Evolutionary conservation across 2,329 filamentous ascomycete species (phyloP), one percentile per base, ranked within the genome.

Genomic region (Calonectria montana): DNA sequence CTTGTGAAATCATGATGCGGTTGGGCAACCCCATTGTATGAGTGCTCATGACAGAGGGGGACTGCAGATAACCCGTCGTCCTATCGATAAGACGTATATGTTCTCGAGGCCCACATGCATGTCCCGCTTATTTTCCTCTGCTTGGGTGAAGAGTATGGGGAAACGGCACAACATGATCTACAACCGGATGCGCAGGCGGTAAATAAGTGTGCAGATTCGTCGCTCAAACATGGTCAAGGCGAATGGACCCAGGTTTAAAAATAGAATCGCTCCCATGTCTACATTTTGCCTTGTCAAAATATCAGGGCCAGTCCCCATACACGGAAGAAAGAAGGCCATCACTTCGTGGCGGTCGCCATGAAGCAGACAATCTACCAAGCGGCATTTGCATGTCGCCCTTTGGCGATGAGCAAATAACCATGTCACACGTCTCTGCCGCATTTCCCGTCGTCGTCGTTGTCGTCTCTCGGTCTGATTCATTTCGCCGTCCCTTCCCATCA

Each of bases 21-120:
- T 12, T 59, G 16, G 39, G 25, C 37, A 25, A 13, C 21, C 18
- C 21, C 31, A 47, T 18, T 13, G 53, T 21, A n/a, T 59, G 31
- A 35, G 13, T 59, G 13, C 53, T 59, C 53, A 59, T 59, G 53
- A 39, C 23, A 27, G 29, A 35, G 29, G 31, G 31, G 53, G 31
- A 39, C 31, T 25, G 31, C 53, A 39, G 62, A 65, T 65, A 65
- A 41, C 62, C 9, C 31, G 31, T 35, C 31, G 31, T 35, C 31
- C 31, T 53, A 65, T 65, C 62, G 62, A 65, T 65, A 65, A 65
- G 62, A 25, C 23, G n/a, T 37, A n/a, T n/a, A n/a, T n/a, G n/a
- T 31, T 43, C 7, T n/a, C 10, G 23, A 13, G 62, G 62, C 62
- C 43, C 45, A 65, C 45, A 39, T 25, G 50, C 21, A 37, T 23